Percentiles rank a stretch among this genome's conserved stretches.
phyloP scores from a whole-genome alignment of 2,329 filamentous ascomycete genomes.

The Aureobasidium sp. region DNA sequence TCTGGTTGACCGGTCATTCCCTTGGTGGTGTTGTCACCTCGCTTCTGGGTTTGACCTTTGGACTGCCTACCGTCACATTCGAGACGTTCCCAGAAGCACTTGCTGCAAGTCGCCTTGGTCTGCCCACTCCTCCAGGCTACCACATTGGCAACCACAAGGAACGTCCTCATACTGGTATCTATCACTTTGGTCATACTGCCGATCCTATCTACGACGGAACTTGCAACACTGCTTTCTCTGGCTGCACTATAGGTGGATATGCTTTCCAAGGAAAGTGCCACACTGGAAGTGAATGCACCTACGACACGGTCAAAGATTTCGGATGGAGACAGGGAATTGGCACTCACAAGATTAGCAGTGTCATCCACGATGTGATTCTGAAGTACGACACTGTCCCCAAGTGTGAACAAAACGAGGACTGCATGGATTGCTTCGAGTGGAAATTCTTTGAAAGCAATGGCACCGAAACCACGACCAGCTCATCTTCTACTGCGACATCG shows the following conservation, averaged over 20 bases:
- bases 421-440: slow-evolving; percentile 86
- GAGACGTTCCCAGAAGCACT: slow-evolving; percentile 88
- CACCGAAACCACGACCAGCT: slow-evolving; percentile 59
- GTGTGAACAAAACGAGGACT: slow-evolving; percentile 65
- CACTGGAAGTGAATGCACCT: slow-evolving; percentile 76
- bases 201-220: slow-evolving; percentile 92
- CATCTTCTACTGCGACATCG: slow-evolving; percentile 46
- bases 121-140: slow-evolving; percentile 74
- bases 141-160: slow-evolving; percentile 63
- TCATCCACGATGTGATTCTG: slow-evolving; percentile 79
- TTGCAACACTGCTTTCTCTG: slow-evolving; percentile 82
- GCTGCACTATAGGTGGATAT: slow-evolving; percentile 86
- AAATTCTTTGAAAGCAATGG: slow-evolving; percentile 92
- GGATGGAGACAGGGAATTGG: slow-evolving; percentile 88
- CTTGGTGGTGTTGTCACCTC: slow-evolving; percentile 82
- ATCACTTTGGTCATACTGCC: slow-evolving; percentile 90
- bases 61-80: slow-evolving; percentile 82
- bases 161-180: slow-evolving; percentile 64
- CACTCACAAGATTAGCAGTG: slow-evolving; percentile 80
- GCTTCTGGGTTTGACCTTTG: slow-evolving; percentile 85
- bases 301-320: slow-evolving; percentile 84
- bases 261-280: slow-evolving; percentile 92
- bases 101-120: slow-evolving; percentile 71
- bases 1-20: slow-evolving; percentile 91
- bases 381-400: slow-evolving; percentile 72